Evolutionary conservation across 1,284 basidiomycete species (phyloP).

Genomic region (Puccinia novopanici): DNA sequence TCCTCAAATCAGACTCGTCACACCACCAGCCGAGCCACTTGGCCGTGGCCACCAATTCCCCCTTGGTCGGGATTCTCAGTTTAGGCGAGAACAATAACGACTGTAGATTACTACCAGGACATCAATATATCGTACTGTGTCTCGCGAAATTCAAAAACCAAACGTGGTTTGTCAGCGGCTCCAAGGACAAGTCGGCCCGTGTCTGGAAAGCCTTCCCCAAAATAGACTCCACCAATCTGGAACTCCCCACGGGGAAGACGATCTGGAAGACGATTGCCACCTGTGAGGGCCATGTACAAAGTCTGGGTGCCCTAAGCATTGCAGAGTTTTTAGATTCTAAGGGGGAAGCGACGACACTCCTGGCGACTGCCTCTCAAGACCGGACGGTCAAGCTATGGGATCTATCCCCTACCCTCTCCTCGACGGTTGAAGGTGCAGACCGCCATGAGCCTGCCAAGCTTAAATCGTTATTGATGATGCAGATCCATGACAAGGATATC

Average conservation of each 20-base stretch:
- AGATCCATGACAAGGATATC: constrained; percentile 98
- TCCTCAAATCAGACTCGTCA: constrained; percentile 64
- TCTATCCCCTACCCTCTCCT: constrained; percentile 64
- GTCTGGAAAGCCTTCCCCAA: constrained; percentile 70
- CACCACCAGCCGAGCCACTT: constrained; percentile 68
- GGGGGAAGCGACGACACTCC: constrained; percentile 64
- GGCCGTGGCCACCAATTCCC: constrained; percentile 93
- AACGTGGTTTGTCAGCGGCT: constrained; percentile 78
- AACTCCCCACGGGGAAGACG: background rate
- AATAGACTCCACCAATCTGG: constrained; percentile 51
- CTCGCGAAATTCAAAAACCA: constrained; percentile 73
- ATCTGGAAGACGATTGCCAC: constrained; percentile 77
- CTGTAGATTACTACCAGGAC: constrained; percentile 79
- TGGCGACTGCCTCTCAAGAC: constrained; percentile 94
- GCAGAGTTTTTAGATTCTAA: constrained; percentile 47
- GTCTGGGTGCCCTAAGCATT: constrained; percentile 84
- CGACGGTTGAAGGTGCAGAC: constrained; percentile 61
- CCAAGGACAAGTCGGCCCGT: constrained; percentile 85
- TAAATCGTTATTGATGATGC: constrained; percentile 79
- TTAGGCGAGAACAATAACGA: constrained; percentile 65
- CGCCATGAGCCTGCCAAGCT: constrained; percentile 63
- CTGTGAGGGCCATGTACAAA: constrained; percentile 92
- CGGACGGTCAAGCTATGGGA: constrained; percentile 99
- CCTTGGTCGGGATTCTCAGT: constrained; percentile 82
- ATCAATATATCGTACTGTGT: constrained; percentile 86